Evolutionary conservation across 1,284 basidiomycete species (phyloP), one percentile per base, ranked within the genome.

Genomic region (Ceratorhiza oryzae-sativae): DNA sequence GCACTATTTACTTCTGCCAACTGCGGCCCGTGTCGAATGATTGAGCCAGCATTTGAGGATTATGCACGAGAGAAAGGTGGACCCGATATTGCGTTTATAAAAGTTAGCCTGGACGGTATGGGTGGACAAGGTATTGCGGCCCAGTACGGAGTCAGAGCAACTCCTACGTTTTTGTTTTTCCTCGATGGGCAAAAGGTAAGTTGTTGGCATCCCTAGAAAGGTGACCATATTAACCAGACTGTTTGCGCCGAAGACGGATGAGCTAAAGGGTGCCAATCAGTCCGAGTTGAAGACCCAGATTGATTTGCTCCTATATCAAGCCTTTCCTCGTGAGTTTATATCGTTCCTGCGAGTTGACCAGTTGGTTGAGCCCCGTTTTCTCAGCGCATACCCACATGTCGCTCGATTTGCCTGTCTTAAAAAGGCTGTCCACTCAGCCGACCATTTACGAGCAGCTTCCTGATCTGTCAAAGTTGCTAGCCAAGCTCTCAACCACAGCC

Each of bases 81-180:
- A 48, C 77, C 79, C 18, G 85, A 83, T 9, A 84, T 88, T 18
- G 91, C 87, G 1, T 95, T 95, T 77, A 86, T 90, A 6, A 93
- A 93, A 81, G 86, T 95, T 45, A 93, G 95, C 81, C 81, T 94
- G 75, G 86, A 85, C 6, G 85, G 90, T 4, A 91, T 90, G 15
- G 0, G 80, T 87, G 79, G 89, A 88, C 0, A 78, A 82, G 8
- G 81, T 82, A 58, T 94, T 30, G 92, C 90, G 0, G 77, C 81
- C 0, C 83, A 90, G 77, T 91, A 87, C 81, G 83, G 86, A 2
- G 87, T 97, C 0, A 80, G 85, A n/a, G 93, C 85, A 0, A 95
- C 92, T 0, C 94, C 94, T 2, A 95, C 93, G 3, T 95, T 95
- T 79, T 82, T 91, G 63, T 94, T 93, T 81, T 95, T 94, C 82